A percentile compares a stretch with the other conserved stretches of the same genome.
These are phyloP conservation scores for Pleoardoris graminearum DNA, from an alignment of 2,329 filamentous ascomycete species.

Conservation along the genomic window DNA sequence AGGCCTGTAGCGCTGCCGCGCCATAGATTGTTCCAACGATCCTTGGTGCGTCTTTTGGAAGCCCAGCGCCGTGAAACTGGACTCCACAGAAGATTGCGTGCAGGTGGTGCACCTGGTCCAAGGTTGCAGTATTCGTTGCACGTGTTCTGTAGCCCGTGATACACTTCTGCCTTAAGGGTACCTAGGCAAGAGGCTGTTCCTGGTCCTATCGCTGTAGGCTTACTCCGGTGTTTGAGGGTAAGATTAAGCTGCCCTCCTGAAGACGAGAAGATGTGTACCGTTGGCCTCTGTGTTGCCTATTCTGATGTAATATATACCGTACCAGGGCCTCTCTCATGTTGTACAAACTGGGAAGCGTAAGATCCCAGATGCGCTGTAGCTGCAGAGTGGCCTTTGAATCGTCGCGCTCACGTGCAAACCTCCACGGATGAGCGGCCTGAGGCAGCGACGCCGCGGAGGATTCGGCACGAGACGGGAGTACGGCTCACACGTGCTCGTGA, in stretches of 20 bases:
- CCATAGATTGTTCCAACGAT: conserved; percentile 8
- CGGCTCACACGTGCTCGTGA: conserved; percentile 12
- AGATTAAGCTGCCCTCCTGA: too few species aligned
- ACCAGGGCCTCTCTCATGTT: too few species aligned
- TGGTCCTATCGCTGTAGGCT: too few species aligned
- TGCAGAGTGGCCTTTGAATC: not conserved
- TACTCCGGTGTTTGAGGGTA: too few species aligned
- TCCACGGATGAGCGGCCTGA: not conserved
- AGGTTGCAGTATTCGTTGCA: too few species aligned
- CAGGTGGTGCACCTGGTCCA: not conserved
- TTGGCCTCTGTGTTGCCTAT: too few species aligned
- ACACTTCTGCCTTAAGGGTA: too few species aligned
- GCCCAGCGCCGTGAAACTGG: conserved; percentile 10
- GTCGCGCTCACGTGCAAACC: not conserved
- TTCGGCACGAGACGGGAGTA: not conserved
- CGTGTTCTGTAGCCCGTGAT: too few species aligned
- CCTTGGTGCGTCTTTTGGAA: conserved; percentile 4
- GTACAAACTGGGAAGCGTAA: not conserved
- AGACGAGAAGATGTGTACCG: too few species aligned
- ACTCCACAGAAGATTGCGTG: not conserved
- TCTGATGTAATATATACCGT: too few species aligned
- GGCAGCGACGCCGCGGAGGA: not conserved
- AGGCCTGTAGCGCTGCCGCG: conserved; percentile 5
- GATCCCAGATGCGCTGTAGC: not conserved
- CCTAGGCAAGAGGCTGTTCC: too few species aligned